Evolutionary conservation across 257 asterid species (phyloP), one percentile per base, ranked within the genome.

Genomic region (Nicotiana tabacum): DNA sequence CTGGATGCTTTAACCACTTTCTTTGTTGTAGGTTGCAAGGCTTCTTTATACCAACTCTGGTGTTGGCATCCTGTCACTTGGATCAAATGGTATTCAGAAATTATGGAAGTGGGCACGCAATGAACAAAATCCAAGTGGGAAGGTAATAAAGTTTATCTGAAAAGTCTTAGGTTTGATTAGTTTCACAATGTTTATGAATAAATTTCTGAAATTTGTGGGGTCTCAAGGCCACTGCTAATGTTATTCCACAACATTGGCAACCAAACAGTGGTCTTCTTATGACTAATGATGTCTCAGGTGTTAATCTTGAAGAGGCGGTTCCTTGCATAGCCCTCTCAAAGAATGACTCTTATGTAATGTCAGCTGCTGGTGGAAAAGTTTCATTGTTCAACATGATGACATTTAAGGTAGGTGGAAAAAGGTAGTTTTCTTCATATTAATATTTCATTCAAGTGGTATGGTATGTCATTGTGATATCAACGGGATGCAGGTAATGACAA

Each of bases 21-120:
- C 48, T 39, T 39, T 84, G 53, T 90, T 51, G 8, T 85, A 95
- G 99, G 98, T 95, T 86, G 99, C 98, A 65, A 92, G 99, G 85
- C 97, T 95, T 77, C 95, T 95, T 43, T 95, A 95, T 85, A 95
- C 98, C 69, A 95, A 95, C 84, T 91, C 96, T 60, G 99, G 99
- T 37, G 92, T 91, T 84, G 98, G 98, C 66, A 77, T 95, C 55
- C 84, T 95, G 89, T 97, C 97, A 74, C 96, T 95, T 85, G 97
- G 98, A 77, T 92, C 99, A 62, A 91, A 93, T 89, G 99, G 99
- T 83, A 84, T 87, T 77, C 99, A 94, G 84, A 92, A 91, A 89
- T 92, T 94, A 77, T 95, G 99, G 98, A 95, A 94, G 90, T 95
- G 99, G 99, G 86, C 51, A 18, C 97, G 97, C 84, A 92, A 67